These are phyloP conservation scores for Gonapodya prolifera DNA, from an alignment of 192 early-diverging fungal genomes.

Conservation along the genomic window DNA sequence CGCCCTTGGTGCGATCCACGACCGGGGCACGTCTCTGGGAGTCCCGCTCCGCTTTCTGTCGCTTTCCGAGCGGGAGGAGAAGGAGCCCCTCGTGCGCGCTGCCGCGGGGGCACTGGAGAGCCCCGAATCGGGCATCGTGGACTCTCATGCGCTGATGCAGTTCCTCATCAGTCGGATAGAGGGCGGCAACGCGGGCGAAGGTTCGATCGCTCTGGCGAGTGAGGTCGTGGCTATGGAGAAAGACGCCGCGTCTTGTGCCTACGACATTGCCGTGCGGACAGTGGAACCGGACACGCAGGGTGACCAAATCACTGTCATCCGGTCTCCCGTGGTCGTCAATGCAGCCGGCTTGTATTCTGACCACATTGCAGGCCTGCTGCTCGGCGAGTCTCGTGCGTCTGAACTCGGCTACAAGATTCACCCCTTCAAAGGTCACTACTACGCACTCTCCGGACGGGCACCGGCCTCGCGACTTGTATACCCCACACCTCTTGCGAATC, in stretches of 20 bases:
- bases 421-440: slow-evolving; percentile 75
- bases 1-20: slow-evolving; percentile 32
- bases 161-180: slow-evolving; percentile 16
- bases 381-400: not conserved
- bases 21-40: slow-evolving; percentile 38
- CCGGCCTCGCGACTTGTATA: slow-evolving; percentile 56
- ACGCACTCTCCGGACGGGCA: slow-evolving; percentile 6
- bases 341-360: slow-evolving; percentile 62
- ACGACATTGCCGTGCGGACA: slow-evolving; percentile 1
- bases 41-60: slow-evolving; percentile 38
- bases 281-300: slow-evolving; percentile 24
- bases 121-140: slow-evolving; percentile 69
- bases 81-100: slow-evolving; percentile 51
- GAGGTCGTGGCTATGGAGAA: slow-evolving; percentile 28
- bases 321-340: slow-evolving; percentile 56
- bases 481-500: slow-evolving; percentile 60
- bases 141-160: slow-evolving; percentile 58
- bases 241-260: slow-evolving; percentile 21
- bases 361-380: slow-evolving; percentile 35
- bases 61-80: slow-evolving; percentile 14
- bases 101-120: slow-evolving; percentile 39
- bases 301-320: slow-evolving; percentile 26
- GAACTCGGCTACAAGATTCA: slow-evolving; percentile 35
- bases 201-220: slow-evolving; percentile 37
- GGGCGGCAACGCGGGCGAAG: slow-evolving; percentile 16